These are phyloP conservation scores for Podaxis sp. DNA, from an alignment of 768 basidiomycete genomes.

Conservation along the genomic window DNA sequence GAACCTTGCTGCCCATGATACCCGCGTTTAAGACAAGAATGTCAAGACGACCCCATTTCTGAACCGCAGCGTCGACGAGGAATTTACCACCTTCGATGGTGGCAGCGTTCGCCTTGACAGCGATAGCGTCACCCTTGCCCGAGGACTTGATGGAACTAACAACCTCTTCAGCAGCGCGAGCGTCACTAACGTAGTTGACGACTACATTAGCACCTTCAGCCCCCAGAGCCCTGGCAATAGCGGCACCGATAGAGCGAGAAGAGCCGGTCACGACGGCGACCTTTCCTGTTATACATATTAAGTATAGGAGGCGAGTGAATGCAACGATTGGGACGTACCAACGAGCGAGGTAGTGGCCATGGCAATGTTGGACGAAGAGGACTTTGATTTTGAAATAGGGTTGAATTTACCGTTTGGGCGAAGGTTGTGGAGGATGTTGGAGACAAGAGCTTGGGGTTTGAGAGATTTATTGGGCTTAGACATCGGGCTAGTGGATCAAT, in stretches of 20 bases:
- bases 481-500: conserved; percentile 10
- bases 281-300: conserved; percentile 31
- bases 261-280: conserved; percentile 63
- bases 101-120: conserved; percentile 51
- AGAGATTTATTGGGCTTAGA: conserved; percentile 9
- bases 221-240: conserved; percentile 51
- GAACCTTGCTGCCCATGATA: conserved; percentile 48
- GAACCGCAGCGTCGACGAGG: conserved; percentile 47
- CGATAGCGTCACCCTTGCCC: conserved; percentile 43
- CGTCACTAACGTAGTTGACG: conserved; percentile 50
- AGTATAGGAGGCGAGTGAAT: background rate
- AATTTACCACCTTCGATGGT: conserved; percentile 43
- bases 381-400: conserved; percentile 4
- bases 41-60: conserved; percentile 50
- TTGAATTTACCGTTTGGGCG: conserved; percentile 10
- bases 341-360: conserved; percentile 14
- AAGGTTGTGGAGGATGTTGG: conserved; percentile 15
- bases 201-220: conserved; percentile 56
- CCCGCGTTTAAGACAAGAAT: conserved; percentile 61
- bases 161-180: conserved; percentile 41
- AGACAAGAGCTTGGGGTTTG: conserved; percentile 13
- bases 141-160: conserved; percentile 45
- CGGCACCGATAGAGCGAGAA: conserved; percentile 58
- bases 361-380: background rate
- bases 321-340: background rate